These are phyloP conservation scores for Starmerella bombicola DNA, from an alignment of 805 yeast genomes.

Conservation along the genomic window DNA sequence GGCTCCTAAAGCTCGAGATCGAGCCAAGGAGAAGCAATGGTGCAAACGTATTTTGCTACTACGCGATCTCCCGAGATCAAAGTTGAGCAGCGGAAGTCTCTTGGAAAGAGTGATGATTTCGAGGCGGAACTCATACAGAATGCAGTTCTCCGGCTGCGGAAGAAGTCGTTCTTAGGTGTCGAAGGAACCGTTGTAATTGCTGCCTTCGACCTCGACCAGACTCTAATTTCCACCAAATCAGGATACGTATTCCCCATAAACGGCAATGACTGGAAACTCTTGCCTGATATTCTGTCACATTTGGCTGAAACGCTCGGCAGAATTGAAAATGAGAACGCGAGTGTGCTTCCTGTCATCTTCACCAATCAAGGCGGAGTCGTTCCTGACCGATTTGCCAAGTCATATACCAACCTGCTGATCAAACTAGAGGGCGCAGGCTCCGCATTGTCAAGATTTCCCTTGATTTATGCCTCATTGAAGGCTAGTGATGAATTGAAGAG, in stretches of 20 bases:
- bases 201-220: conserved; percentile 78
- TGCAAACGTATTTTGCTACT: conserved; percentile 6
- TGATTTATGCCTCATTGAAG: conserved; percentile 54
- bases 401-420: conserved; percentile 28
- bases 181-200: conserved; percentile 32
- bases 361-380: conserved; percentile 74
- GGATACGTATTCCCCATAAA: conserved; percentile 46
- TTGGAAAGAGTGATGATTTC: not conserved
- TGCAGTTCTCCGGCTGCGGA: not conserved
- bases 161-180: not conserved
- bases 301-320: conserved; percentile 3
- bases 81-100: not conserved
- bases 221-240: conserved; percentile 55
- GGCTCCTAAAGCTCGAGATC: not conserved
- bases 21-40: conserved; percentile 1
- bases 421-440: conserved; percentile 12
- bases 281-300: conserved; percentile 12
- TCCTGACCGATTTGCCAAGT: conserved; percentile 27
- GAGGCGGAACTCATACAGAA: not conserved
- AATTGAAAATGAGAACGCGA: conserved; percentile 19
- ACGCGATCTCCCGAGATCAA: too few species aligned
- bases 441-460: conserved; percentile 3
- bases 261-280: conserved; percentile 63
- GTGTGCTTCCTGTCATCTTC: conserved; percentile 50
- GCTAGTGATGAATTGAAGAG: conserved; percentile 12